Evolutionary conservation across 106 monocot genomes (phyloP), one percentile per base, ranked within the genome.

Genomic region (Dendrobium officinale): DNA sequence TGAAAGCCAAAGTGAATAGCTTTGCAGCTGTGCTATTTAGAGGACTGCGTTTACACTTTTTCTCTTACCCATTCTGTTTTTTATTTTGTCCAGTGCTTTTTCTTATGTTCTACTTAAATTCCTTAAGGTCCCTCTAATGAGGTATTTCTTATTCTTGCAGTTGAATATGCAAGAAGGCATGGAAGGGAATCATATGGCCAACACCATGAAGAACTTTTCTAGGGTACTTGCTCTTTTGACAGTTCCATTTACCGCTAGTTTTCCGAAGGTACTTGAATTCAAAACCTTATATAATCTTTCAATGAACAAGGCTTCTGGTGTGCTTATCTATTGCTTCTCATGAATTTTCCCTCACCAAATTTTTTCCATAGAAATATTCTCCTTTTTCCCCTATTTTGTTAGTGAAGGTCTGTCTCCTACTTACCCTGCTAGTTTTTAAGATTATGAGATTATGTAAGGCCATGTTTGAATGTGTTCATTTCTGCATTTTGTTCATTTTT

Each of bases 141-240:
- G 43, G 40, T 72, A 33, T 74, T 74, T 74, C 19, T 74, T 17
- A 44, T 70, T 33, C 26, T 51, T 49, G 24, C 22, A 90, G 90
- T 79, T 88, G 8, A 90, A 93, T 78, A 86, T 90, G 90, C 93
- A 93, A 90, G 88, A 90, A 67, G 93, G 90, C 26, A 85, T 93
- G 83, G 90, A 93, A 85, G 93, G 92, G 43, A 93, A 93, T 88
- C 90, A 88, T 27, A 90, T 90, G 86, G 85, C 75, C 18, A 81
- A 77, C 1, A 86, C 70, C 4, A 90, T 90, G 90, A 93, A 93
- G 81, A 93, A 88, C 42, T 85, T 93, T 70, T 88, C 88, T 40
- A 86, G 93, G 85, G 74, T 85, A 15, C 77, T 93, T 56, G 90
- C 86, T 37, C 49, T 93, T 82, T 2, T 90, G 75, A 88, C 90